Evolutionary conservation across 805 yeast species (phyloP), one percentile per base, ranked within the genome.

Genomic region (Phaffomyces antillensis): DNA sequence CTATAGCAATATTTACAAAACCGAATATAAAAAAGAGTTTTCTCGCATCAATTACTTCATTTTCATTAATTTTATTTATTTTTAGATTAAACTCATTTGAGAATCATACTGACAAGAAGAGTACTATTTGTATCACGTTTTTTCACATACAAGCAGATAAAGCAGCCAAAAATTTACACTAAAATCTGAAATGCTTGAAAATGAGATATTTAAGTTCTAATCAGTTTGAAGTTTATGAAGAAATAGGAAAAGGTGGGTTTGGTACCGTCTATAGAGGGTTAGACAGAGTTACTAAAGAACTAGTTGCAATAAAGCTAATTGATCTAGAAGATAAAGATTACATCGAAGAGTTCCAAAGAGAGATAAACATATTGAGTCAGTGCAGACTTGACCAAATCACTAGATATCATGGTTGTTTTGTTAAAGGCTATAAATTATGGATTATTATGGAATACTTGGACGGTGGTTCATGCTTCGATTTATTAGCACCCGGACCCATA

Each of bases 391-490:
- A 83, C 16, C 93, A 93, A 56, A 86, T 93, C 45, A 90, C 96
- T 3, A 85, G 83, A 49, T 93, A 93, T 63, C 85, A 84, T 58
- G 97, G 96, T 1, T 84, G 95, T 0, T 83, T 84, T 52, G 65
- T 95, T 26, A 79, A 81, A 50, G 97, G 91, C 40, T 84, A 96
- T n/a, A 83, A 86, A 56, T 71, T 93, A 33, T 93, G 99, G 98
- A 90, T 93, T 61, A 79, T 93, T 46, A 93, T 93, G 97, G 99
- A 93, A 59, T 79, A 85, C 58, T 86, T 98, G 60, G 93, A 95
- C 2, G 99, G 98, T 12, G 99, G 99, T 0, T 85, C 96, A 1
- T 59, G 63, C 77, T 87, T 45, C 73, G 99, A 50, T 7, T 68
- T 93, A 37, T 64, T 91, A 44, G 76, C 80, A 53, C 88, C 96